These are phyloP conservation scores for Xylariaceae sp. DNA, from an alignment of 2,329 filamentous ascomycete species.

Conservation along the genomic window DNA sequence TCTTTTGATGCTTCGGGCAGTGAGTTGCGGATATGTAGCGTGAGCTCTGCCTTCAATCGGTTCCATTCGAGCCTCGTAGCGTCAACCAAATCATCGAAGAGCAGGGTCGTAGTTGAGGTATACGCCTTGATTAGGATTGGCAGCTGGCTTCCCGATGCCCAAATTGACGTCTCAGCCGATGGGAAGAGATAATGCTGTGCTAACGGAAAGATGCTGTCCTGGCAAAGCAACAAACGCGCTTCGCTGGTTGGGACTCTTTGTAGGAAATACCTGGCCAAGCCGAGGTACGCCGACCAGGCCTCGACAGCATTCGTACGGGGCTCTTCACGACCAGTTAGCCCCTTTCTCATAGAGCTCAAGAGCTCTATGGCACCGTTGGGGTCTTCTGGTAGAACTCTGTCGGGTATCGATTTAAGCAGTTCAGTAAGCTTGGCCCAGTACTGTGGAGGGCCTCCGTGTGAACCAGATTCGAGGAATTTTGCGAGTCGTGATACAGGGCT, in stretches of 20 bases:
- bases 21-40: slow-evolving; percentile 64
- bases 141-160: slow-evolving; percentile 33
- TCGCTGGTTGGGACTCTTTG: slow-evolving; percentile 42
- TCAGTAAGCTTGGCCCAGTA: slow-evolving; percentile 68
- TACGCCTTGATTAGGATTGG: slow-evolving; percentile 45
- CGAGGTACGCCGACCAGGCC: slow-evolving; percentile 73
- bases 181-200: slow-evolving; percentile 51
- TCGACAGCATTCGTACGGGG: slow-evolving; percentile 59
- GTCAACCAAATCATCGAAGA: slow-evolving; percentile 39
- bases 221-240: slow-evolving; percentile 40
- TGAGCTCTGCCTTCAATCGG: slow-evolving; percentile 55
- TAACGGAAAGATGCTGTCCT: slow-evolving; percentile 49
- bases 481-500: slow-evolving; percentile 54
- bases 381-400: slow-evolving; percentile 47
- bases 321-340: slow-evolving; percentile 71
- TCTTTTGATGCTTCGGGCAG: slow-evolving; percentile 78
- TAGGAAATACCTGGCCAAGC: slow-evolving; percentile 52
- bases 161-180: slow-evolving; percentile 36
- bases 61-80: slow-evolving; percentile 57
- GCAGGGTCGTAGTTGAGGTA: slow-evolving; percentile 38
- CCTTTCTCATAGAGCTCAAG: slow-evolving; percentile 61
- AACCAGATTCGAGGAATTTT: slow-evolving; percentile 74
- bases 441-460: slow-evolving; percentile 64
- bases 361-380: slow-evolving; percentile 54
- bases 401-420: slow-evolving; percentile 57